Evolutionary conservation across 371 early-diverging fungal species (phyloP), one percentile per base, ranked within the genome.

Genomic region (Apophysomyces sp.): DNA sequence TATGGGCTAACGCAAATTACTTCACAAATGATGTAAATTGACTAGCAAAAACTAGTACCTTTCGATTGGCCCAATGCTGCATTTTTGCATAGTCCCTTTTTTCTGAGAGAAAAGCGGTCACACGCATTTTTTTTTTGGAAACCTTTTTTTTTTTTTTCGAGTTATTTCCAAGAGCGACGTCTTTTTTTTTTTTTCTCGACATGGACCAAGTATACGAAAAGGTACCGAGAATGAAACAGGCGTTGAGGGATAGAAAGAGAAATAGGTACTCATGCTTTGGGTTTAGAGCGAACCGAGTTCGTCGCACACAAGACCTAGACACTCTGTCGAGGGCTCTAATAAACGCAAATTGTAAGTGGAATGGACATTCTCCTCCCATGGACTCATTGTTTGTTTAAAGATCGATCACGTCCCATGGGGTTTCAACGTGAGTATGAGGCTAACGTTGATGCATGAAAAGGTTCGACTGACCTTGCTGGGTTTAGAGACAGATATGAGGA

Each of bases 401-500:
- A 44, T 44, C 49, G 11, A 44, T 21, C 49, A 21, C 21, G 24
- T 44, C 49, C 27, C 1, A 21, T 21, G 49, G 24, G 9, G 0
- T 3, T 18, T 18, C 49, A 44, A 44, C 21, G 49, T 44, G 21
- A 21, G 18, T 2, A n/a, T n/a, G n/a, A n/a, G n/a, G n/a, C n/a
- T n/a, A n/a, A n/a, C n/a, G 41, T 41, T n/a, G 41, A 13, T 15
- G 4, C 9, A 13, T n/a, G 18, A 16, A 41, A 41, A 41, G 41
- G 41, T 6, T 13, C 7, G 34, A 7, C 12, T 34, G 34, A 12
- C 12, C 12, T 34, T 34, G 34, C 12, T 7, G 34, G 12, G 34
- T 7, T 5, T 5, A 34, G 34, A 12, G 34, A 34, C 34, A 12
- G 12, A 5, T 5, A 24, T n/a, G 69, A 69, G 36, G 67, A 65